A percentile compares a stretch with the other conserved stretches of the same genome.
Conservation (phyloP, 2,329 filamentous ascomycete species). For the Penicillium palitans region DNA sequence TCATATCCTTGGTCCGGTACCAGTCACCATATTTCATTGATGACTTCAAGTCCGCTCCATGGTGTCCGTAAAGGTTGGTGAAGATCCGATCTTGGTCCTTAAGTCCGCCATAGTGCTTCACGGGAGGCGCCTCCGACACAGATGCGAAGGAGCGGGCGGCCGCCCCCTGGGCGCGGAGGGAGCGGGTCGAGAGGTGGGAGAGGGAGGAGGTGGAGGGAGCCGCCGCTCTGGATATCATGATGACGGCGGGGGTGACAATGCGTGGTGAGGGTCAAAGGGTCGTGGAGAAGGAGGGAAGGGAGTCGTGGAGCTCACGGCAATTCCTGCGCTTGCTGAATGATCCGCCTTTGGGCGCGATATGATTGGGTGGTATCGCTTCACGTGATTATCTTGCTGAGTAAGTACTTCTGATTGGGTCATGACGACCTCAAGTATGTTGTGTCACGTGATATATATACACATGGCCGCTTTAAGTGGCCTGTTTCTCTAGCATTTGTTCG, state of each 20-base stretch:
- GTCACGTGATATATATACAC: not conserved
- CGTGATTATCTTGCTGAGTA: slow-evolving; percentile 31
- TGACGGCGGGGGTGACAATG: slow-evolving; percentile 38
- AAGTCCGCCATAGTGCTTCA: slow-evolving; percentile 77
- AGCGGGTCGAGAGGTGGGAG: slow-evolving; percentile 43
- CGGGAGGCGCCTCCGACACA: slow-evolving; percentile 65
- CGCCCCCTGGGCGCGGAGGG: slow-evolving; percentile 43
- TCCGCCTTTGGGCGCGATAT: slow-evolving; percentile 38
- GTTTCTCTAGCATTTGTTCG: not conserved
- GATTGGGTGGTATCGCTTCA: slow-evolving; percentile 36
- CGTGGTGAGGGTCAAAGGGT: slow-evolving; percentile 28
- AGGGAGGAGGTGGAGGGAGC: slow-evolving; percentile 46
- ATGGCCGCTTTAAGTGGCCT: not conserved
- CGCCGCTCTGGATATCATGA: slow-evolving; percentile 49
- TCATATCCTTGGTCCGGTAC: slow-evolving; percentile 99
- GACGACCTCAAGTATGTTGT: slow-evolving; percentile 3
- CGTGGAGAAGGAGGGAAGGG: slow-evolving; percentile 28
- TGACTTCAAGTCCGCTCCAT: slow-evolving; percentile 85
- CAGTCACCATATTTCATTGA: slow-evolving; percentile 98
- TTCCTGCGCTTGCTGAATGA: slow-evolving; percentile 43
- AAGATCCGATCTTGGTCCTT: slow-evolving; percentile 98
- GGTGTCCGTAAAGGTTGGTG: slow-evolving; percentile 95
- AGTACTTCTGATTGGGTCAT: slow-evolving; percentile 16
- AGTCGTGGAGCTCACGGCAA: slow-evolving; percentile 34
- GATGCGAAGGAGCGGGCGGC: slow-evolving; percentile 71